phyloP scores from a whole-genome alignment of 2,329 filamentous ascomycete species.

The Apiospora saccharicola region DNA sequence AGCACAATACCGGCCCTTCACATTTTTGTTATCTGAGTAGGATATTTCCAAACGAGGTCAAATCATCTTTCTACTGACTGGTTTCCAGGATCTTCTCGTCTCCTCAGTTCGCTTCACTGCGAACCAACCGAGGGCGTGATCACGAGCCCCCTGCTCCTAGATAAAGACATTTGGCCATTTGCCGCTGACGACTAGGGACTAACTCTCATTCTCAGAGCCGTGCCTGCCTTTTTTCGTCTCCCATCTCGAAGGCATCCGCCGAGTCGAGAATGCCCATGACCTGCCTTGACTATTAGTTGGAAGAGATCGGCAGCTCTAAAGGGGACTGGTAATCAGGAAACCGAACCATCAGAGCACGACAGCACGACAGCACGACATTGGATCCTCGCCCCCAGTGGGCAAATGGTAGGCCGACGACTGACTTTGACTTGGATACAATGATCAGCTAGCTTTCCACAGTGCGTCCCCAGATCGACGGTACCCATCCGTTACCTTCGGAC shows the following conservation, averaged over 20 bases:
- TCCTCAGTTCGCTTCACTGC: background rate
- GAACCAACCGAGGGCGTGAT: background rate
- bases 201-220: background rate
- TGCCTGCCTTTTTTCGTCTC: background rate
- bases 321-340: background rate
- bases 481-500: background rate
- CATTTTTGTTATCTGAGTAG: background rate
- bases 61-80: background rate
- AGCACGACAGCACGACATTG: background rate
- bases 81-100: background rate
- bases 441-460: background rate
- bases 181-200: too few species aligned
- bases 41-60: background rate
- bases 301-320: background rate
- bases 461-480: background rate
- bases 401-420: background rate
- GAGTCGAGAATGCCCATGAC: background rate
- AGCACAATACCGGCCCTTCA: background rate
- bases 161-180: too few species aligned
- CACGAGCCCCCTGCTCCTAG: too few species aligned
- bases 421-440: background rate
- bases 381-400: background rate
- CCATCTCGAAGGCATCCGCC: background rate
- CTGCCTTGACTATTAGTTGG: background rate
- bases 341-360: background rate